Percentiles rank a stretch among this genome's conserved stretches.
phyloP scores from a whole-genome alignment of 2,329 filamentous ascomycete species.

The Calonectria multiphialidica region DNA sequence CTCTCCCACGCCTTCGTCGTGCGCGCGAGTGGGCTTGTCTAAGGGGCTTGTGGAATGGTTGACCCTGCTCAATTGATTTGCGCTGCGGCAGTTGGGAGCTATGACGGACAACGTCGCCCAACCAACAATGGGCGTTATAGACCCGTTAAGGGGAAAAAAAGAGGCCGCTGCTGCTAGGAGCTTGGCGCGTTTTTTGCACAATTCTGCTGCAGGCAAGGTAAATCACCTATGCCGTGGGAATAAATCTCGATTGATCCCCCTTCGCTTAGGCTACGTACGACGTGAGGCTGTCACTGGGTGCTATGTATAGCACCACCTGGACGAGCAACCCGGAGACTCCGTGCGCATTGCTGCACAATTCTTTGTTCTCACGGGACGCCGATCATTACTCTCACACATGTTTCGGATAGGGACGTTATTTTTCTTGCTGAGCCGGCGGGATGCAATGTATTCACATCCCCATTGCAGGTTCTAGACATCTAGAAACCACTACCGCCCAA shows the following conservation, averaged over 20 bases:
- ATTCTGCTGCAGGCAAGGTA: background rate
- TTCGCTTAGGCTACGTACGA: background rate
- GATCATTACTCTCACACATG: background rate
- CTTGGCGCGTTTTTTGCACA: background rate
- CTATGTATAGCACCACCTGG: background rate
- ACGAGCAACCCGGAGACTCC: background rate
- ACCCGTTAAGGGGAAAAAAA: background rate
- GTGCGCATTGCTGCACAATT: background rate
- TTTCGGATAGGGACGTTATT: background rate
- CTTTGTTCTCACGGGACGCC: background rate
- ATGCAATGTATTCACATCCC: background rate
- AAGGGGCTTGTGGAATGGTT: background rate
- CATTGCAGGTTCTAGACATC: background rate
- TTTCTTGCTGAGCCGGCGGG: no score
- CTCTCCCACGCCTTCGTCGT: background rate
- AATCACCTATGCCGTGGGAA: background rate
- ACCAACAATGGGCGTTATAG: slow-evolving; percentile 3
- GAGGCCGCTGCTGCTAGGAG: background rate
- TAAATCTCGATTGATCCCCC: slow-evolving; percentile 10
- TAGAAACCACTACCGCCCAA: background rate
- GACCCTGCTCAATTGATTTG: slow-evolving; percentile 8
- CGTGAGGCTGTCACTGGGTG: background rate
- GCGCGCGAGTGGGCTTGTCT: background rate
- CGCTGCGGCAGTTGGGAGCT: slow-evolving; percentile 10
- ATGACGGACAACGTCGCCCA: background rate